Evolutionary conservation across 345 rosid genomes (phyloP).

Genomic region (Populus deltoides): DNA sequence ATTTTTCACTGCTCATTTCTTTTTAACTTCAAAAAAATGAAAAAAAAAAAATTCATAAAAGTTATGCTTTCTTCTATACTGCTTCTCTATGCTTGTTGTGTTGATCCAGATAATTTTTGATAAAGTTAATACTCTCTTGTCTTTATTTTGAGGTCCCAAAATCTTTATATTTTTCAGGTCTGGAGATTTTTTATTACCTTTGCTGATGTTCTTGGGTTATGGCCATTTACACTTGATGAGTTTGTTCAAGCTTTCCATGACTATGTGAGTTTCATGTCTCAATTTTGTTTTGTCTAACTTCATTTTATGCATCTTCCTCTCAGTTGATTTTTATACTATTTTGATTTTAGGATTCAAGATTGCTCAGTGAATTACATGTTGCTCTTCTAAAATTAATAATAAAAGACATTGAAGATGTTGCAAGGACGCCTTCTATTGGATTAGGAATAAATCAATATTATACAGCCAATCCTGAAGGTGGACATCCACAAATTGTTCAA

Average conservation of each 20-base stretch:
- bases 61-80: slow-evolving; percentile 1
- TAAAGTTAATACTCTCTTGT: not conserved
- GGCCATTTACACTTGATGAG: slow-evolving; percentile 99
- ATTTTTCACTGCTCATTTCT: not conserved
- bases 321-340: slow-evolving; percentile 16
- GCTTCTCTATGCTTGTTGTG: slow-evolving; percentile 4
- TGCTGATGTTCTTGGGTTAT: slow-evolving; percentile 86
- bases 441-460: slow-evolving; percentile 74
- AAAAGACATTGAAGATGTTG: slow-evolving; percentile 92
- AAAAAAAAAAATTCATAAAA: not conserved
- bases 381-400: slow-evolving; percentile 72
- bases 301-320: slow-evolving; percentile 6
- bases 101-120: not conserved
- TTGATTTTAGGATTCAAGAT: slow-evolving; percentile 81
- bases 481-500: slow-evolving; percentile 90
- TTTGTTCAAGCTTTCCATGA: slow-evolving; percentile 98
- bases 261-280: slow-evolving; percentile 52
- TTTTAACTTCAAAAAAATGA: too few relatives aligned
- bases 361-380: slow-evolving; percentile 90
- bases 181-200: slow-evolving; percentile 90
- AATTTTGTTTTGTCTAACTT: not conserved
- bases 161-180: slow-evolving; percentile 55
- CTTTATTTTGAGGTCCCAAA: slow-evolving; percentile 16
- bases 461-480: slow-evolving; percentile 92
- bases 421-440: slow-evolving; percentile 81